A percentile compares a stretch with the other conserved stretches of the same genome.
Conservation (phyloP, 495 filamentous ascomycete species). For the Corynascus novoguineensis region DNA sequence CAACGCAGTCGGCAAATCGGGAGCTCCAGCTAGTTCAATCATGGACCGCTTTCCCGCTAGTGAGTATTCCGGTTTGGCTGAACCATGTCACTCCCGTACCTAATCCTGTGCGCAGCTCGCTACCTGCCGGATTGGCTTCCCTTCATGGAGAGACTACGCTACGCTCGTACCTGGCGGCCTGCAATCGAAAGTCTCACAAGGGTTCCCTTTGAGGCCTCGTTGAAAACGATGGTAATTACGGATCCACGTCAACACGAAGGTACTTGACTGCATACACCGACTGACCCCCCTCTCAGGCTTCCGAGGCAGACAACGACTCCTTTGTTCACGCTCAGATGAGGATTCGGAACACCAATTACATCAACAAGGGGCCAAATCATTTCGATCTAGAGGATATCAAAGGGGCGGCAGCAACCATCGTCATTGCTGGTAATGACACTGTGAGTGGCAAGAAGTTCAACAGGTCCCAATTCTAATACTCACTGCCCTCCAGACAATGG, state of each 20-base stretch:
- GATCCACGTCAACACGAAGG: too few species aligned
- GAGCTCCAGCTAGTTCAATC: slow-evolving; percentile 41
- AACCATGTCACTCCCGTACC: not conserved
- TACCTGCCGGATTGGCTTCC: slow-evolving; percentile 41
- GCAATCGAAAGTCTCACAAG: slow-evolving; percentile 32
- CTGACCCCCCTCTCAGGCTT: not conserved
- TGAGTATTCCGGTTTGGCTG: slow-evolving; percentile 12
- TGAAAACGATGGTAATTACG: slow-evolving; percentile 26
- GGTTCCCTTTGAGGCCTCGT: slow-evolving; percentile 28
- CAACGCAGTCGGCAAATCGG: slow-evolving; percentile 40
- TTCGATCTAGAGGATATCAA: slow-evolving; percentile 44
- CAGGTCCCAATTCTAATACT: not conserved
- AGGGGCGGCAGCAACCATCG: slow-evolving; percentile 45
- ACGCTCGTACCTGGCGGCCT: slow-evolving; percentile 33
- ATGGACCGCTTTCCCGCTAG: slow-evolving; percentile 42
- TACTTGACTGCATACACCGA: not conserved
- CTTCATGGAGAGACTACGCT: slow-evolving; percentile 35
- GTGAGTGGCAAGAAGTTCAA: slow-evolving; percentile 20
- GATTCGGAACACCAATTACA: slow-evolving; percentile 23
- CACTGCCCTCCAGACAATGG: slow-evolving; percentile 27
- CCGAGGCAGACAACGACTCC: slow-evolving; percentile 23
- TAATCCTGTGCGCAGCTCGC: slow-evolving; percentile 21
- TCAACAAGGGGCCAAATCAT: slow-evolving; percentile 28
- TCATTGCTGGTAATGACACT: slow-evolving; percentile 48
- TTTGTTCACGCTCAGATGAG: slow-evolving; percentile 32